A percentile compares a stretch with the other conserved stretches of the same genome.
Conservation (phyloP, 2,329 filamentous ascomycete genomes). For the Nectriaceae sp. region DNA sequence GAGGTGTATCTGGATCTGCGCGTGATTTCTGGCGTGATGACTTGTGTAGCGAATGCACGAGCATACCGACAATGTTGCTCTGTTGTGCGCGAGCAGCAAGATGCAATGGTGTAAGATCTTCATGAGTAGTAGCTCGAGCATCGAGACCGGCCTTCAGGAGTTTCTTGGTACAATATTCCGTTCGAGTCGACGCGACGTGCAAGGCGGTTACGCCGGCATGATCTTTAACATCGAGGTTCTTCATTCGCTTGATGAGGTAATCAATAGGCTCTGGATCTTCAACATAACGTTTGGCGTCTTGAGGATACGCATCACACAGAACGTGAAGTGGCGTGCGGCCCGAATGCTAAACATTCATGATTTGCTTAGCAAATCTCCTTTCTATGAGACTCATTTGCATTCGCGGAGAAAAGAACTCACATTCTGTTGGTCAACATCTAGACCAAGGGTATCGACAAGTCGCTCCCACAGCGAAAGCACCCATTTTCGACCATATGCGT, state of each 20-base stretch:
- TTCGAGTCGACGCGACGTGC: background rate
- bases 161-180: slow-evolving; percentile 3
- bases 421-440: slow-evolving; percentile 1
- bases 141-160: background rate
- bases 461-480: slow-evolving; percentile 1
- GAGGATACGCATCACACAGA: background rate
- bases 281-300: background rate
- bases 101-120: background rate
- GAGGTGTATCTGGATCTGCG: too few relatives aligned
- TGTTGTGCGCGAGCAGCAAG: too few relatives aligned
- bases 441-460: background rate
- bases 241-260: too few relatives aligned
- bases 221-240: too few relatives aligned
- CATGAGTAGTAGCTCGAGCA: background rate
- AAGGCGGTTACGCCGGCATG: slow-evolving; percentile 1
- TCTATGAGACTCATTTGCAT: background rate
- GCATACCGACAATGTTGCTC: too few relatives aligned
- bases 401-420: background rate
- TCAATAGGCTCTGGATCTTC: background rate
- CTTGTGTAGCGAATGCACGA: too few relatives aligned
- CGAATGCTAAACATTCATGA: background rate
- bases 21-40: too few relatives aligned
- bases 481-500: background rate
- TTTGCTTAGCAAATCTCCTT: background rate
- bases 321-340: background rate